A percentile compares a stretch with the other conserved stretches of the same genome.
Evolutionary conservation across 78 protist species (phyloP).

Genomic region (Goniomonas avonlea): DNA sequence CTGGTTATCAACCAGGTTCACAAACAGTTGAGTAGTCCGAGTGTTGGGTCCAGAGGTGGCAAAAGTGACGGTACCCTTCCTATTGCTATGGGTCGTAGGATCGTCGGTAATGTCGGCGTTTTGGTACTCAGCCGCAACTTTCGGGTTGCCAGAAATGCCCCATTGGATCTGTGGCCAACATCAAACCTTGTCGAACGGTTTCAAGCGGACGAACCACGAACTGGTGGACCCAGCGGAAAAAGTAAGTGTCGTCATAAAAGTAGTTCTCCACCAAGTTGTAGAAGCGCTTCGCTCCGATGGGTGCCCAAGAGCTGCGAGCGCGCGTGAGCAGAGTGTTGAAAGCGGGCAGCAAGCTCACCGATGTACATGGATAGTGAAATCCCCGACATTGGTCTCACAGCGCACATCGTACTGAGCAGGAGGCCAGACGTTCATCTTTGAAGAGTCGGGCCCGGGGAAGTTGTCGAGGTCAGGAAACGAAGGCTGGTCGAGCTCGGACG

Average conservation of each 20-base stretch:
- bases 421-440: too few species aligned
- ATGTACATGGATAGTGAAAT: background rate
- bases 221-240: constrained; percentile 16
- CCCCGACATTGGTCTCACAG: constrained; percentile 19
- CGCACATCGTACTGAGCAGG: too few species aligned
- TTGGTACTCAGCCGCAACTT: background rate
- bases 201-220: background rate
- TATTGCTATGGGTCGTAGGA: background rate
- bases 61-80: background rate
- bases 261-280: constrained; percentile 19
- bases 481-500: too few species aligned
- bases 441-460: too few species aligned
- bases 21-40: constrained; percentile 23
- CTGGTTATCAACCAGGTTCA: constrained; percentile 8
- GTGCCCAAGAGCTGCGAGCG: background rate
- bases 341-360: background rate
- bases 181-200: constrained; percentile 8
- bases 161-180: background rate
- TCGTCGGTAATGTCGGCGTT: background rate
- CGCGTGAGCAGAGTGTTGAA: background rate
- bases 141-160: background rate
- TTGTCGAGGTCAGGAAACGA: too few species aligned
- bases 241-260: constrained; percentile 16
- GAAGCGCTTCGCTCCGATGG: background rate
- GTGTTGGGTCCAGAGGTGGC: constrained; percentile 31